Evolutionary conservation across 495 filamentous ascomycete genomes (phyloP).

Genomic region (Penicillium silybi): DNA sequence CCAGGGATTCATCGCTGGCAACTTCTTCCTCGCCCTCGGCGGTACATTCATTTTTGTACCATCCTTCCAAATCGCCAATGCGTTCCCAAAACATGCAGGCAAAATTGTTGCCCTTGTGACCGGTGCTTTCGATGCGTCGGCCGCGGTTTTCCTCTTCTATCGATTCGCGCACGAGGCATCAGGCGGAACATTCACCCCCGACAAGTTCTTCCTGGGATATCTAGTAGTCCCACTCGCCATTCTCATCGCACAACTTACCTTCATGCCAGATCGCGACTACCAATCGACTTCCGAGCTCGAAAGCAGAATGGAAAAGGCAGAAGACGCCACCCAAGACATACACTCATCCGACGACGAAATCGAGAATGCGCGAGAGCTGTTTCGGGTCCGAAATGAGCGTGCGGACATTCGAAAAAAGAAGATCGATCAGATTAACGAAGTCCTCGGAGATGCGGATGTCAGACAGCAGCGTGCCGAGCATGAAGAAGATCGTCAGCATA

Average conservation of each 20-base stretch:
- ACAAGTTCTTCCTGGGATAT: conserved; percentile 64
- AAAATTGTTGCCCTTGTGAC: conserved; percentile 65
- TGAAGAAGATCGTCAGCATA: conserved; percentile 51
- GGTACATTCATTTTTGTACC: conserved; percentile 70
- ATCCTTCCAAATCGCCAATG: conserved; percentile 67
- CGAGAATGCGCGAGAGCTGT: conserved; percentile 39
- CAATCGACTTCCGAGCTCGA: conserved; percentile 55
- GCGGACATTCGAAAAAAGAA: conserved; percentile 59
- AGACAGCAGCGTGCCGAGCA: conserved; percentile 45
- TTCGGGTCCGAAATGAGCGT: conserved; percentile 53
- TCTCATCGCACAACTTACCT: conserved; percentile 48
- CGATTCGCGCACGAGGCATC: conserved; percentile 54
- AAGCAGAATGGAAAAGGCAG: conserved; percentile 59
- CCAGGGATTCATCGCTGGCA: conserved; percentile 60
- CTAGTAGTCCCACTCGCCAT: conserved; percentile 56
- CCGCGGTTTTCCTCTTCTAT: conserved; percentile 65
- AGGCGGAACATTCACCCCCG: conserved; percentile 45
- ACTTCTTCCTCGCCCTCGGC: conserved; percentile 61
- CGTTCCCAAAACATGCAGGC: conserved; percentile 63
- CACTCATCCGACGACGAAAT: conserved; percentile 61
- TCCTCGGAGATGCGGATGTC: conserved; percentile 58
- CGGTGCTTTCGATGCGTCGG: conserved; percentile 68
- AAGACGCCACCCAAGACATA: conserved; percentile 39
- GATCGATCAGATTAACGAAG: conserved; percentile 61
- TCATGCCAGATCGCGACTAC: conserved; percentile 63